Conservation (phyloP, 176 grass and related monocot genomes). For the Musa schizocarpa region DNA sequence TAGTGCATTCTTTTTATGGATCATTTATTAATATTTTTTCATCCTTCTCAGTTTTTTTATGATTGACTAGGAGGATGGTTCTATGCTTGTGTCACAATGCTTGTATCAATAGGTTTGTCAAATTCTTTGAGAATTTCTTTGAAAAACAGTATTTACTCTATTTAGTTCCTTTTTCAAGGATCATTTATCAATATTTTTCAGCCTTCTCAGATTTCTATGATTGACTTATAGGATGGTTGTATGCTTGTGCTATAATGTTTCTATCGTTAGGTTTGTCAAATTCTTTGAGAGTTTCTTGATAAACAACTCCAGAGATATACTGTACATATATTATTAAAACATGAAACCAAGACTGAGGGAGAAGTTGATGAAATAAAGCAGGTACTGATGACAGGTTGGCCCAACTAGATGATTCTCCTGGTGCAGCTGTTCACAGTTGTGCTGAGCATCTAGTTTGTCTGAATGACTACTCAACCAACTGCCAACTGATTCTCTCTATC, state of each 20-base stretch:
- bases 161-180: background rate
- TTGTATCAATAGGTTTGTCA: background rate
- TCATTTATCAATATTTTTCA: background rate
- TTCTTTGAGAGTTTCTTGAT: background rate
- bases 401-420: constrained; percentile 1
- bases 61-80: background rate
- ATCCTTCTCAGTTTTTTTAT: background rate
- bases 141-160: no score
- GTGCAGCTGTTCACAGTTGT: constrained; percentile 5
- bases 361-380: constrained; percentile 11
- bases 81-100: background rate
- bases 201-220: background rate
- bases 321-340: no score
- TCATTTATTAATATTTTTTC: background rate
- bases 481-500: constrained; percentile 12
- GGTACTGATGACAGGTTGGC: constrained; percentile 6
- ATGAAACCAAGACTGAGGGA: background rate
- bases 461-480: constrained; percentile 6
- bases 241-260: background rate
- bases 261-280: background rate
- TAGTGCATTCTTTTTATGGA: background rate
- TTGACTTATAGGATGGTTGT: background rate
- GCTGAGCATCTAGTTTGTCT: constrained; percentile 10
- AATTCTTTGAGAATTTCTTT: background rate
- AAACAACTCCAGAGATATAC: no score